Evolutionary conservation across 164 flowering plant genomes (phyloP), one percentile per base, ranked within the genome.

Genomic region (Piper betle): DNA sequence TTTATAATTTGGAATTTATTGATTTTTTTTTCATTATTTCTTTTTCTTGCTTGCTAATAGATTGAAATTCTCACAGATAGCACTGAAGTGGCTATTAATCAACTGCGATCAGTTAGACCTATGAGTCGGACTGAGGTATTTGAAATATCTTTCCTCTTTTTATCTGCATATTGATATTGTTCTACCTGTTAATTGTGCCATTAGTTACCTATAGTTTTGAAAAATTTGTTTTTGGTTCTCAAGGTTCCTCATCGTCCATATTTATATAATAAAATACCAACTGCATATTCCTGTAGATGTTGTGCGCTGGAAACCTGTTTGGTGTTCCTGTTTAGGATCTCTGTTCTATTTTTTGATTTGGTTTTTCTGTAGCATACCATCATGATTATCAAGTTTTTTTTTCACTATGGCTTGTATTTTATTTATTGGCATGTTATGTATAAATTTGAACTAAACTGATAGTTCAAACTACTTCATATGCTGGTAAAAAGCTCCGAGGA

Each of bases 71-170:
- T 66, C 40, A 48, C 82, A 57, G 64, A 75, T 67, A 77, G 81
- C 73, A 83, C 89, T 25, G 88, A 72, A 66, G 91, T 80, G 70
- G 89, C 85, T 63, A 82, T 79, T 64, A 71, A 70, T 62, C 84
- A 83, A 73, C 78, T 84, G 39, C 87, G 86, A 59, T 71, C 81
- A 46, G 82, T 63, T 75, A 81, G 92, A 63, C 88, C 82, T n/a
- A 85, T 89, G 86, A 90, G 97, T 74, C 77, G 82, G 41, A 90
- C 63, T 33, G 96, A 82, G 85, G 98, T 92, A 55, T 70, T 81
- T 75, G n/a, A 37, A 40, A 53, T 55, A 7, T 33, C 39, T 55
- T 13, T 55, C 12, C 39, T 55, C 15, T 4, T 55, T 38, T 55
- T 55, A 33, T 55, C 9, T 33, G 15, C 11, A 4, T 55, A 11